A percentile compares a stretch with the other conserved stretches of the same genome.
Conservation (phyloP, 1,284 basidiomycete genomes). For the Acaromyces ingoldii region DNA sequence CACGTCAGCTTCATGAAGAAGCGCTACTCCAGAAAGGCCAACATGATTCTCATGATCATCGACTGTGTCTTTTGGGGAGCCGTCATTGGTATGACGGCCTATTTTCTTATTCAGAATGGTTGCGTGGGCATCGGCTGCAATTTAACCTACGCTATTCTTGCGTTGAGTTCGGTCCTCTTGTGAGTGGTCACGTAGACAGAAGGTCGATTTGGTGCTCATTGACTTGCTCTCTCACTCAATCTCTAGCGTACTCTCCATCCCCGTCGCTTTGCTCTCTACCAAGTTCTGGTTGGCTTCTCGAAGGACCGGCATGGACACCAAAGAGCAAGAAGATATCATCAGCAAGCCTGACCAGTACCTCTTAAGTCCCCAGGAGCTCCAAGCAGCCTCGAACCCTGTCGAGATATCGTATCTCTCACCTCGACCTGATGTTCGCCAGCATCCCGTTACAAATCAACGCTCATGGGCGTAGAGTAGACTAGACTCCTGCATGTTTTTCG, state of each 20-base stretch:
- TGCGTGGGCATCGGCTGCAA: background rate
- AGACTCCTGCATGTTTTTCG: too few species aligned
- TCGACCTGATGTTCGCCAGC: too few species aligned
- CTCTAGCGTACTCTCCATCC: background rate
- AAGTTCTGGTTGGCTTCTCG: background rate
- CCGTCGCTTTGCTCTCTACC: background rate
- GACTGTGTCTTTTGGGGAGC: constrained; percentile 2
- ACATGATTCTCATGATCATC: constrained; percentile 1
- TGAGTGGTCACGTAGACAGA: background rate
- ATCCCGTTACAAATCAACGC: too few species aligned
- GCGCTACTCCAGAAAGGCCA: background rate
- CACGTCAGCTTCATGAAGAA: background rate
- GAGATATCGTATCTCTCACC: too few species aligned
- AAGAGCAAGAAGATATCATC: background rate
- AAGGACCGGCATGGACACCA: background rate
- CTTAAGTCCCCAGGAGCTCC: too few species aligned
- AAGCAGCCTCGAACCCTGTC: too few species aligned
- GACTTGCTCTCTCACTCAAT: background rate
- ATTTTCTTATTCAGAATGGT: background rate
- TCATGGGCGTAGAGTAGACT: too few species aligned
- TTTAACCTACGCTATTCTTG: background rate
- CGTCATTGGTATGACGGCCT: constrained; percentile 1
- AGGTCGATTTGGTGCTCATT: too few species aligned
- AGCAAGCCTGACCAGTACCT: background rate
- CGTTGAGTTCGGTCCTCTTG: background rate